These are phyloP conservation scores for Aspergillus japonicus DNA, from an alignment of 2,329 filamentous ascomycete genomes.

Conservation along the genomic window DNA sequence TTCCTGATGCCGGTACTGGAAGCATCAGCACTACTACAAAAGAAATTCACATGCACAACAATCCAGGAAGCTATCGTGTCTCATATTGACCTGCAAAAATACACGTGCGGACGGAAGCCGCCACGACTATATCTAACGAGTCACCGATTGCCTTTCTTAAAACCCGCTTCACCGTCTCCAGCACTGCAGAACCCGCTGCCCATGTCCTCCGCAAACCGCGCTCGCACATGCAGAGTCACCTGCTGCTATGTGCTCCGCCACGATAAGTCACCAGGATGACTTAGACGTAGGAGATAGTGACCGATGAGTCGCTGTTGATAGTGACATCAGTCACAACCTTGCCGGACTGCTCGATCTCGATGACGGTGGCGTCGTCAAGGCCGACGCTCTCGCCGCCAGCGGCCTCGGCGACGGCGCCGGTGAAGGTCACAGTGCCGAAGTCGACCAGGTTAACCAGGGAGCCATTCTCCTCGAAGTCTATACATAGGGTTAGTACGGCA, in stretches of 20 bases:
- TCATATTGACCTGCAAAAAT: not conserved
- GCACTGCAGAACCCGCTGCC: not conserved
- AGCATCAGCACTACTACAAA: not conserved
- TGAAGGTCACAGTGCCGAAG: conserved; percentile 53
- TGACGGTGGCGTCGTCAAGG: conserved; percentile 40
- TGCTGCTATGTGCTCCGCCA: not conserved
- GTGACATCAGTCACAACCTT: conserved; percentile 37
- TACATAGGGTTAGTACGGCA: not conserved
- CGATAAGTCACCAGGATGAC: not conserved
- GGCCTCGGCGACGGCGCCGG: conserved; percentile 35
- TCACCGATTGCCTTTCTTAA: not conserved
- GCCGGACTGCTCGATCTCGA: conserved; percentile 47
- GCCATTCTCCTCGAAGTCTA: conserved; percentile 41
- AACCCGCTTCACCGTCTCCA: not conserved
- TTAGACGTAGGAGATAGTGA: conserved; percentile 29
- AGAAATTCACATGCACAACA: not conserved
- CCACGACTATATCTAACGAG: not conserved
- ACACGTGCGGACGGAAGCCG: not conserved
- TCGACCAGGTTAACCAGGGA: conserved; percentile 47
- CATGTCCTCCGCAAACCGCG: not conserved
- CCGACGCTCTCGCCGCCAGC: conserved; percentile 31
- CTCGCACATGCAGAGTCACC: not conserved
- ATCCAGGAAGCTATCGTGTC: not conserved
- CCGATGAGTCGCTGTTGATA: conserved; percentile 16
- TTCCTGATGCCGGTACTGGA: too few species aligned